Evolutionary conservation across 345 rosid species (phyloP).

Genomic region (Eucalyptus curtisii): DNA sequence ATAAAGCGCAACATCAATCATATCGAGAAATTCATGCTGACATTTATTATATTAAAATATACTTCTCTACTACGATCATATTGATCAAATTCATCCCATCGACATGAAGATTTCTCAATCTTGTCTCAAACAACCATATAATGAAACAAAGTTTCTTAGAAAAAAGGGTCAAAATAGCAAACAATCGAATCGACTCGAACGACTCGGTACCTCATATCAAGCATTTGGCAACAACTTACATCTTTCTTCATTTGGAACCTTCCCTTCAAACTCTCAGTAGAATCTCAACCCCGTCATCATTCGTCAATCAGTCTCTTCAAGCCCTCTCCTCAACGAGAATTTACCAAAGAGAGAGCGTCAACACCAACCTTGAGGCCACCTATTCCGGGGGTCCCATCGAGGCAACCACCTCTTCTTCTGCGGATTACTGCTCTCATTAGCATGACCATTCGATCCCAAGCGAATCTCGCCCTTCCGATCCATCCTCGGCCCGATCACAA

Average conservation of each 20-base stretch:
- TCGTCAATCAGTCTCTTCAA: background rate
- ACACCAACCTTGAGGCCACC: conserved; percentile 66
- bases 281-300: background rate
- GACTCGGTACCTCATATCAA: background rate
- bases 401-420: conserved; percentile 23
- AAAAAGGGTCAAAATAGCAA: background rate
- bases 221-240: background rate
- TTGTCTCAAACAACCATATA: background rate
- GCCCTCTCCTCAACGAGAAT: background rate
- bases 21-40: background rate
- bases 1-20: background rate
- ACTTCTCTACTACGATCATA: background rate
- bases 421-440: background rate
- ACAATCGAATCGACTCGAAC: background rate
- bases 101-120: background rate
- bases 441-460: background rate
- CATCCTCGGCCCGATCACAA: background rate
- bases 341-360: background rate
- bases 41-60: background rate
- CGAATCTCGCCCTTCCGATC: background rate
- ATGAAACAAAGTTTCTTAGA: background rate
- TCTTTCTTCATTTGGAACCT: background rate
- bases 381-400: conserved; percentile 32
- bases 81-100: background rate
- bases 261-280: background rate